Conservation (phyloP, 1,284 basidiomycete species). For the Fomitopsis betulina region DNA sequence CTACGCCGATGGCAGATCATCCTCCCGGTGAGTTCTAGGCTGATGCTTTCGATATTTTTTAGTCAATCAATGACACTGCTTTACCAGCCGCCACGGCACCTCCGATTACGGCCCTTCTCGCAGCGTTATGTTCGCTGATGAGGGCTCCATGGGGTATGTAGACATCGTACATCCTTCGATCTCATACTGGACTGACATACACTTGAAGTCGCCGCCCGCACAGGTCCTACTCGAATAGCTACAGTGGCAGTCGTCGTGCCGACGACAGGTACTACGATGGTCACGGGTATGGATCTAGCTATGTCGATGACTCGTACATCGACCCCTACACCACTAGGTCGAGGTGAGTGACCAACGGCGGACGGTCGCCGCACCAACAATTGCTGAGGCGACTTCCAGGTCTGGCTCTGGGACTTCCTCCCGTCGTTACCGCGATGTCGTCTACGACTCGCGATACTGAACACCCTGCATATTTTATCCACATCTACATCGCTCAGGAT, state of each 20-base stretch:
- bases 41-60: neutral
- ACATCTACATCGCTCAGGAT: neutral
- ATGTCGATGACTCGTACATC: neutral
- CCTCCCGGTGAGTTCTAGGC: neutral
- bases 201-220: neutral
- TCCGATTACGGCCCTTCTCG: neutral
- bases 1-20: conserved; percentile 2
- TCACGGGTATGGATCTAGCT: neutral
- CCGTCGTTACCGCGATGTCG: neutral
- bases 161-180: neutral
- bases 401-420: neutral
- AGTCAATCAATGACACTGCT: neutral
- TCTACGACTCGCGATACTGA: neutral
- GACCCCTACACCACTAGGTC: neutral
- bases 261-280: conserved; percentile 1
- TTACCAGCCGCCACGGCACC: neutral
- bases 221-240: neutral
- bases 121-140: neutral
- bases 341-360: neutral
- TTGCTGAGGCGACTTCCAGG: neutral
- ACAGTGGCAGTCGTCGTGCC: neutral
- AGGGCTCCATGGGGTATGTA: neutral
- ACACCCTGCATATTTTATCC: neutral
- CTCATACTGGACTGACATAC: neutral
- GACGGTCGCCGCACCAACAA: neutral